phyloP scores from a whole-genome alignment of 2,329 filamentous ascomycete species.

The Pestalotiopsis sp. region DNA sequence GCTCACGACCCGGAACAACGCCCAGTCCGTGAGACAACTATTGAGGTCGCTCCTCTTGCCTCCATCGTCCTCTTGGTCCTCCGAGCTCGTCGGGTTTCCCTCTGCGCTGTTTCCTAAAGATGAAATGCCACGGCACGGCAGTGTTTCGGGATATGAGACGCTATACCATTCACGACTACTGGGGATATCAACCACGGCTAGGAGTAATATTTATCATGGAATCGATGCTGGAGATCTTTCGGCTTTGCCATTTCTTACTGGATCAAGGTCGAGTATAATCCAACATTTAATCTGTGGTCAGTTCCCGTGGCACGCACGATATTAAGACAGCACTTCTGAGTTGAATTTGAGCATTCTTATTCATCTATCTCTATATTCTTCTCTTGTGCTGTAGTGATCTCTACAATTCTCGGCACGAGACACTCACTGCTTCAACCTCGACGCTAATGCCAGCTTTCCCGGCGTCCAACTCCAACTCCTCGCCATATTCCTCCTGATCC shows the following conservation, averaged over 20 bases:
- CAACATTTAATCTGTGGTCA: too few relatives aligned
- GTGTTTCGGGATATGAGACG: too few relatives aligned
- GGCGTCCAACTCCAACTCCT: constrained; percentile 5
- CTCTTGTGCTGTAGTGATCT: neutral
- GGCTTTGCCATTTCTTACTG: too few relatives aligned
- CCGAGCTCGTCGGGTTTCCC: neutral
- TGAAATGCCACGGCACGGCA: too few relatives aligned
- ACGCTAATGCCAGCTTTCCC: neutral
- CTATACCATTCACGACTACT: too few relatives aligned
- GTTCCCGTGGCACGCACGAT: too few relatives aligned
- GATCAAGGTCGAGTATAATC: too few relatives aligned
- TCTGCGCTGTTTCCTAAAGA: neutral
- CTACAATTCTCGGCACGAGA: neutral
- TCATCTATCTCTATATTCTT: neutral
- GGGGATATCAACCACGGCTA: too few relatives aligned
- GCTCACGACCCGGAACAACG: neutral
- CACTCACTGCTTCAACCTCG: neutral
- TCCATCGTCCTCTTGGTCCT: neutral
- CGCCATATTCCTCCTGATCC: neutral
- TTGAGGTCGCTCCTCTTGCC: neutral
- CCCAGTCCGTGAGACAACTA: neutral
- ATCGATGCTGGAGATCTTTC: too few relatives aligned
- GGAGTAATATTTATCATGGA: too few relatives aligned
- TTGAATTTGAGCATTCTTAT: neutral
- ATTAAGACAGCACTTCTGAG: too few relatives aligned